A percentile compares a stretch with the other conserved stretches of the same genome.
Evolutionary conservation across 495 filamentous ascomycete genomes (phyloP).

Genomic region (Letharia lupina): DNA sequence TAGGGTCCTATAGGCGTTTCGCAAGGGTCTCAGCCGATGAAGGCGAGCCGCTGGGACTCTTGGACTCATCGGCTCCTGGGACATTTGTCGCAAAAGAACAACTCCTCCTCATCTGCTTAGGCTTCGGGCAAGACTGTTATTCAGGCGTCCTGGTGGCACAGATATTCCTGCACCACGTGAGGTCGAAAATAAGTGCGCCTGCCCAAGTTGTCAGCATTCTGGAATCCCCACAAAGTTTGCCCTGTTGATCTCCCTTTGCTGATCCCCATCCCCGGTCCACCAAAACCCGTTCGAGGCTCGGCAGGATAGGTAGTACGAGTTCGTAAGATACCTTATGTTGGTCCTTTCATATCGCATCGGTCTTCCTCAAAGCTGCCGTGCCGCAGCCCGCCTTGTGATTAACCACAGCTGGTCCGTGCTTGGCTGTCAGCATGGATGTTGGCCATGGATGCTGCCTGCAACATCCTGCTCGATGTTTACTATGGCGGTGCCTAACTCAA

Average conservation of each 20-base stretch:
- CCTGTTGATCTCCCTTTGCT: constrained; percentile 15
- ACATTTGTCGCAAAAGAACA: background rate
- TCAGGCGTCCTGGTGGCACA: background rate
- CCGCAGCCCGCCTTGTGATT: background rate
- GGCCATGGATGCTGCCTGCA: constrained; percentile 1
- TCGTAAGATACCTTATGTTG: background rate
- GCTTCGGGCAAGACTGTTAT: background rate
- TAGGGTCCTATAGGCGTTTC: background rate
- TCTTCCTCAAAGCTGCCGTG: background rate
- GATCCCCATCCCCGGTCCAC: background rate
- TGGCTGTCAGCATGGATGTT: background rate
- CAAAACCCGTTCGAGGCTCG: background rate
- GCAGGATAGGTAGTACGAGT: background rate
- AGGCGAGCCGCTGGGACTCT: background rate
- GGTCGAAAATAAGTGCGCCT: background rate
- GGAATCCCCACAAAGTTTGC: background rate
- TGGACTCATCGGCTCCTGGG: no score
- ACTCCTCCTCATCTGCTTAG: background rate
- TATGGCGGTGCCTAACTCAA: background rate
- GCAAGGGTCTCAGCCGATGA: background rate
- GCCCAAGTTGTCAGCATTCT: background rate
- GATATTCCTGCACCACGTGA: background rate
- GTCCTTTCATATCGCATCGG: background rate
- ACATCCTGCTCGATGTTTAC: background rate
- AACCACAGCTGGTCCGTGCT: background rate